Evolutionary conservation across 2,329 filamentous ascomycete species (phyloP).

Genomic region (Sporothrix globosa): DNA sequence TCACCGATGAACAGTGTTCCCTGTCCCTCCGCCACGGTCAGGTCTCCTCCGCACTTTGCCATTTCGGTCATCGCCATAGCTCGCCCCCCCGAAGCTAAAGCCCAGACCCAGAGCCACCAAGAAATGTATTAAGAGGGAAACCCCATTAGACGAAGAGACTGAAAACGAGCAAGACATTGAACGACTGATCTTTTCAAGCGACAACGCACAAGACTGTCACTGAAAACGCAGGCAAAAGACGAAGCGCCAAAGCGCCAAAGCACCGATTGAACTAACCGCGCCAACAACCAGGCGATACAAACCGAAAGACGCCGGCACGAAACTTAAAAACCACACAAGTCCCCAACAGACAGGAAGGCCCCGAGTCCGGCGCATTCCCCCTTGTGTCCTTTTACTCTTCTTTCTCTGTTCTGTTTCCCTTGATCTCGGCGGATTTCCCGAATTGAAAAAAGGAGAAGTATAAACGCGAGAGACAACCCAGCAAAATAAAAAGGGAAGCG

Average conservation of each 20-base stretch:
- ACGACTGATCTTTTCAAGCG: slow-evolving; percentile 3
- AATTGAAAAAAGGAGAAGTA: background rate
- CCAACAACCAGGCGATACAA: slow-evolving; percentile 4
- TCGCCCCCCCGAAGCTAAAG: slow-evolving; percentile 13
- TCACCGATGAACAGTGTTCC: slow-evolving; percentile 24
- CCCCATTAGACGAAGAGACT: background rate
- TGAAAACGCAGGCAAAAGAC: background rate
- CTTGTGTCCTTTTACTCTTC: background rate
- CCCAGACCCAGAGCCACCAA: slow-evolving; percentile 12
- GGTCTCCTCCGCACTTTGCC: slow-evolving; percentile 33
- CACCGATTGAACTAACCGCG: background rate
- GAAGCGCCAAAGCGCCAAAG: slow-evolving; percentile 10
- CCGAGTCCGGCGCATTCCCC: background rate
- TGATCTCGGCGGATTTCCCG: background rate
- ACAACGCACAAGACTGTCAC: background rate
- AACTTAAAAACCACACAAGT: background rate
- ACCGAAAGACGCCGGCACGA: slow-evolving; percentile 15
- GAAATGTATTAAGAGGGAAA: slow-evolving; percentile 17
- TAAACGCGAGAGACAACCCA: background rate
- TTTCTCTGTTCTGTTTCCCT: background rate
- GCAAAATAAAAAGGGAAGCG: background rate
- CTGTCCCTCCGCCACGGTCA: slow-evolving; percentile 27
- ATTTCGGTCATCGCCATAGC: slow-evolving; percentile 32
- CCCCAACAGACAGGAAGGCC: slow-evolving; percentile 10
- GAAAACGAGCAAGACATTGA: slow-evolving; percentile 9